phyloP scores from a whole-genome alignment of 2,329 filamentous ascomycete species.

The Fusarium zealandicum region DNA sequence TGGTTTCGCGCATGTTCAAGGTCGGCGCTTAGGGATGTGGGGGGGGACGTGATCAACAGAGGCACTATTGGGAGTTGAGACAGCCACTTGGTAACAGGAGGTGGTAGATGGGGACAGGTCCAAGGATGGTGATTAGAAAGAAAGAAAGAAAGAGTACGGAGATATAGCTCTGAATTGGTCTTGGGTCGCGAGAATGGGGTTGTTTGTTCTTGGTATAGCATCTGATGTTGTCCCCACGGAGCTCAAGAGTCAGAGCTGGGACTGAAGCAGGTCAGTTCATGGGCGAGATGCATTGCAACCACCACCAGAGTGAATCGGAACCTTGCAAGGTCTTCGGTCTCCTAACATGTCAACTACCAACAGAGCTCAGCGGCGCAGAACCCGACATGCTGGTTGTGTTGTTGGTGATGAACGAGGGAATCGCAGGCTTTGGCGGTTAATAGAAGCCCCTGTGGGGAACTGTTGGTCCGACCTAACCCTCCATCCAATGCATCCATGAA shows the following conservation, averaged over 20 bases:
- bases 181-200: slow-evolving; percentile 14
- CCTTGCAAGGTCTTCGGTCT: no score
- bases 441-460: background rate
- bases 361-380: no score
- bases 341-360: no score
- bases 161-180: background rate
- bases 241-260: background rate
- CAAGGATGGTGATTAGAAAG: slow-evolving; percentile 16
- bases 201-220: background rate
- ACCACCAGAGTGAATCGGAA: no score
- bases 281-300: no score
- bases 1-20: slow-evolving; percentile 7
- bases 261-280: no score
- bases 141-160: slow-evolving; percentile 10
- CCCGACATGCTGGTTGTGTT: no score
- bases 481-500: slow-evolving; percentile 11
- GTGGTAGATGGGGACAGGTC: slow-evolving; percentile 6
- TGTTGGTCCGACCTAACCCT: background rate
- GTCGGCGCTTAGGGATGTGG: slow-evolving; percentile 41
- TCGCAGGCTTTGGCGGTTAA: background rate
- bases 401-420: background rate
- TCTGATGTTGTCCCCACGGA: no score
- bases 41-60: slow-evolving; percentile 11
- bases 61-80: slow-evolving; percentile 34
- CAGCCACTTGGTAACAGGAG: slow-evolving; percentile 35